phyloP scores from a whole-genome alignment of 2,329 filamentous ascomycete genomes.

The Cadophora sp. region DNA sequence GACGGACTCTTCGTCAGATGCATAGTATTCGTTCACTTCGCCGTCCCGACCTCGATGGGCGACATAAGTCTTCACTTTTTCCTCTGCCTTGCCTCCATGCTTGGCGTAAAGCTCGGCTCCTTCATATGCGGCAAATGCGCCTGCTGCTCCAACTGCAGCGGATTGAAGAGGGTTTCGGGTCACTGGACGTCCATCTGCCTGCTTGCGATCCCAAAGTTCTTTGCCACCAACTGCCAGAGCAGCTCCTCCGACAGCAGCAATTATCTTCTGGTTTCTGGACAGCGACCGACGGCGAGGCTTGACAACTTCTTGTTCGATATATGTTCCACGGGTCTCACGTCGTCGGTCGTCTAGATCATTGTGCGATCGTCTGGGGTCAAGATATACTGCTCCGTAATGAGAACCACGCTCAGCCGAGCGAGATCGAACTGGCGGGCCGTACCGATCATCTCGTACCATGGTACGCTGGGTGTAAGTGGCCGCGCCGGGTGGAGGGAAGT shows the following conservation, averaged over 20 bases:
- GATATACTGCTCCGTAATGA: slow-evolving; percentile 64
- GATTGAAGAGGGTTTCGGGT: slow-evolving; percentile 65
- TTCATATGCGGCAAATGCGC: slow-evolving; percentile 68
- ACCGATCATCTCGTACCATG: slow-evolving; percentile 43
- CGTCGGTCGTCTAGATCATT: slow-evolving; percentile 54
- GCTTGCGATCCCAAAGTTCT: slow-evolving; percentile 68
- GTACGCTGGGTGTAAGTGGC: slow-evolving; percentile 38
- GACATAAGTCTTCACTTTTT: slow-evolving; percentile 59
- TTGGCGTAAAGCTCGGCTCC: slow-evolving; percentile 70
- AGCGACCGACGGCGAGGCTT: slow-evolving; percentile 56
- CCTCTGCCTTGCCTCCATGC: slow-evolving; percentile 45
- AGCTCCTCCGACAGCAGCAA: slow-evolving; percentile 69
- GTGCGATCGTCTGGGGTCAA: slow-evolving; percentile 56
- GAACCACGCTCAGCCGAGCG: slow-evolving; percentile 68
- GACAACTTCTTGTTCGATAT: slow-evolving; percentile 63
- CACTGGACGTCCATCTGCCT: slow-evolving; percentile 55
- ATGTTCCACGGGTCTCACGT: slow-evolving; percentile 54
- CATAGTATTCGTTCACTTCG: slow-evolving; percentile 60
- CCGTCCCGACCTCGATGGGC: slow-evolving; percentile 62
- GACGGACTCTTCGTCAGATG: slow-evolving; percentile 59
- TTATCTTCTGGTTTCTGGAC: slow-evolving; percentile 69
- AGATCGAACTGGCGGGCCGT: slow-evolving; percentile 59
- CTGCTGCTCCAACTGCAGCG: slow-evolving; percentile 67
- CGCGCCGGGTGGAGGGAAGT: slow-evolving; percentile 72
- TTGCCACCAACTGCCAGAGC: slow-evolving; percentile 70